These are phyloP conservation scores for Telopea speciosissima DNA, from an alignment of 177 flowering plant species.

Conservation along the genomic window DNA sequence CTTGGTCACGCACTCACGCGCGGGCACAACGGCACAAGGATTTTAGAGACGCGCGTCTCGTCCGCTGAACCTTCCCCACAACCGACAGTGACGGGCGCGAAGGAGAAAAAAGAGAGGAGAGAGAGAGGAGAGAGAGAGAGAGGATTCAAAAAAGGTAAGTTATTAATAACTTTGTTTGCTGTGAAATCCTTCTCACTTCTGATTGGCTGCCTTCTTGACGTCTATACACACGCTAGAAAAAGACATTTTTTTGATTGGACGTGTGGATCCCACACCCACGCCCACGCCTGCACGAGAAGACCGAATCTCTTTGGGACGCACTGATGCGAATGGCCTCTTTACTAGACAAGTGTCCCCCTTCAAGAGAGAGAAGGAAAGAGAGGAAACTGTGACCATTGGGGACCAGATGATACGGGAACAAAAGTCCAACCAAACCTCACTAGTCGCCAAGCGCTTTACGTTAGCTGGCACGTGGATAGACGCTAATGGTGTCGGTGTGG, in stretches of 20 bases:
- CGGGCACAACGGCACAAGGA: too few relatives aligned
- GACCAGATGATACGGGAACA: conserved; percentile 16
- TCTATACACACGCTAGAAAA: conserved; percentile 18
- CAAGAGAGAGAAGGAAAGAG: too few relatives aligned
- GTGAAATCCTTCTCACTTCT: not conserved
- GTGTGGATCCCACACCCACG: conserved; percentile 12
- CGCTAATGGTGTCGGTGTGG: conserved; percentile 15
- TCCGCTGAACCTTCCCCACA: not conserved
- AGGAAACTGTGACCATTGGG: not conserved
- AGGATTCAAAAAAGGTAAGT: not conserved
- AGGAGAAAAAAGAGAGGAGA: not conserved
- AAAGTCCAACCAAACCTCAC: conserved; percentile 20
- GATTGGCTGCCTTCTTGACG: conserved; percentile 21
- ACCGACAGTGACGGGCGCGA: conserved; percentile 20
- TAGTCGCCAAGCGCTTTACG: conserved; percentile 18
- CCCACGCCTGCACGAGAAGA: conserved; percentile 7
- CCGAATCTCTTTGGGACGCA: conserved; percentile 20
- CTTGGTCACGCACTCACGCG: too few relatives aligned
- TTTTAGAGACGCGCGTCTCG: conserved; percentile 17
- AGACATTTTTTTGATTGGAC: conserved; percentile 11
- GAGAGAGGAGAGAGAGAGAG: not conserved
- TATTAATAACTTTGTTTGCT: not conserved
- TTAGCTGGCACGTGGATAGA: conserved; percentile 22
- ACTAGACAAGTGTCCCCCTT: not conserved
- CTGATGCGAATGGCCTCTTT: not conserved